A percentile compares a stretch with the other conserved stretches of the same genome.
phyloP scores from a whole-genome alignment of 2,329 filamentous ascomycete genomes.

The Alternaria consortialis region DNA sequence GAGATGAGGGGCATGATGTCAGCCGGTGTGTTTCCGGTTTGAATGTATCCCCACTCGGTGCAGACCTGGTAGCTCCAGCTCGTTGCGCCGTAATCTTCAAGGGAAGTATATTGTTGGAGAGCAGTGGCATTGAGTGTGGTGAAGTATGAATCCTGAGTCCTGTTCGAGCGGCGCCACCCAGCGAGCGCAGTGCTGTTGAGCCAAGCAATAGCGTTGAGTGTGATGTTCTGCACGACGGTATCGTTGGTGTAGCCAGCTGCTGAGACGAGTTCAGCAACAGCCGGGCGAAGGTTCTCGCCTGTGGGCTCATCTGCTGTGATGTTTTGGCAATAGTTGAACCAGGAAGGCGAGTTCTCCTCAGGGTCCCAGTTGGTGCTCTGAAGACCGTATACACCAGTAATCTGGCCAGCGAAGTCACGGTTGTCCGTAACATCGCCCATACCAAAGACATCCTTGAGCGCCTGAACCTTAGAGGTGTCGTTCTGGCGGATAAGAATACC shows the following conservation, averaged over 20 bases:
- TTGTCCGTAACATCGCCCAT: slow-evolving; percentile 59
- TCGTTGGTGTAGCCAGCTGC: slow-evolving; percentile 60
- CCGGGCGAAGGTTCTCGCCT: slow-evolving; percentile 44
- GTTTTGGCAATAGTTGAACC: slow-evolving; percentile 63
- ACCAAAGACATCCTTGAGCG: slow-evolving; percentile 65
- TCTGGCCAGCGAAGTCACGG: slow-evolving; percentile 62
- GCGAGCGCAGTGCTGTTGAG: slow-evolving; percentile 57
- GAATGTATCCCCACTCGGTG: slow-evolving; percentile 75
- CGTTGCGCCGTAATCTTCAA: slow-evolving; percentile 35
- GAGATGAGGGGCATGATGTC: slow-evolving; percentile 75
- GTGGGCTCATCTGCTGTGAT: slow-evolving; percentile 58
- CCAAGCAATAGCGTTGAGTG: slow-evolving; percentile 68
- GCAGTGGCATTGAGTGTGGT: slow-evolving; percentile 56
- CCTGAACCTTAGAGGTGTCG: slow-evolving; percentile 52
- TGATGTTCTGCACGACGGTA: slow-evolving; percentile 56
- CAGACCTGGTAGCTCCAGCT: slow-evolving; percentile 67
- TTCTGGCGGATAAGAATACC: slow-evolving; percentile 63
- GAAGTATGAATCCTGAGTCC: slow-evolving; percentile 62
- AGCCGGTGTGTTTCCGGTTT: slow-evolving; percentile 74
- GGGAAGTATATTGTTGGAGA: slow-evolving; percentile 25
- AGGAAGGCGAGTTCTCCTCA: slow-evolving; percentile 57
- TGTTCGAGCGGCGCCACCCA: slow-evolving; percentile 46
- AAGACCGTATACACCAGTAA: slow-evolving; percentile 61
- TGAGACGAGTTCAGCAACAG: slow-evolving; percentile 56
- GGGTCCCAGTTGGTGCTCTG: slow-evolving; percentile 68